phyloP scores from a whole-genome alignment of 495 filamentous ascomycete species.

The Annulohypoxylon stygium region DNA sequence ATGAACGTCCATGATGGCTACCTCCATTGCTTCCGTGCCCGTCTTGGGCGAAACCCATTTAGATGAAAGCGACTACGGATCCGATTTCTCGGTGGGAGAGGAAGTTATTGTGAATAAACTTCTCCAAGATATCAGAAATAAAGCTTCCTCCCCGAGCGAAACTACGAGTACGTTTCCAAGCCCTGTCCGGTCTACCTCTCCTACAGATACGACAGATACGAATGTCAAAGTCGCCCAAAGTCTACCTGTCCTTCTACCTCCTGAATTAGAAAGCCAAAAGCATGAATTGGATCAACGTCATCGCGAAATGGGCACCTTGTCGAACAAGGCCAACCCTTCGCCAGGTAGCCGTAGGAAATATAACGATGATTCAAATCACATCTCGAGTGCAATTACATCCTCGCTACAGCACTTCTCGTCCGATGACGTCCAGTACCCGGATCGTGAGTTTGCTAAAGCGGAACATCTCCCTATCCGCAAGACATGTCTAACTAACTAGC shows the following conservation, averaged over 20 bases:
- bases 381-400: background rate
- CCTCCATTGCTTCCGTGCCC: constrained; percentile 26
- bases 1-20: constrained; percentile 19
- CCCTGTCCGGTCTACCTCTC: constrained; percentile 1
- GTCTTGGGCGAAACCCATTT: constrained; percentile 40
- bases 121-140: constrained; percentile 33
- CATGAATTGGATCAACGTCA: constrained; percentile 3
- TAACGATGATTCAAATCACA: background rate
- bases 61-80: constrained; percentile 75
- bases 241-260: background rate
- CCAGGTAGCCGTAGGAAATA: background rate
- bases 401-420: constrained; percentile 16
- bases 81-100: constrained; percentile 76
- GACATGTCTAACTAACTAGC: constrained; percentile 67
- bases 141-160: background rate
- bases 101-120: constrained; percentile 51
- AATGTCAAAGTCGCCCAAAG: background rate
- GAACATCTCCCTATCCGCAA: background rate
- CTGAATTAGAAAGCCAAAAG: background rate
- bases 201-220: background rate
- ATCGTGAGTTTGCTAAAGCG: constrained; percentile 57
- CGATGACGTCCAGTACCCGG: constrained; percentile 57
- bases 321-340: background rate
- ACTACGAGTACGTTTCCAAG: constrained; percentile 8
- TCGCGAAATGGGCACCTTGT: background rate